Evolutionary conservation across 768 basidiomycete species (phyloP).

Genomic region (Crassisporium funariophilum): DNA sequence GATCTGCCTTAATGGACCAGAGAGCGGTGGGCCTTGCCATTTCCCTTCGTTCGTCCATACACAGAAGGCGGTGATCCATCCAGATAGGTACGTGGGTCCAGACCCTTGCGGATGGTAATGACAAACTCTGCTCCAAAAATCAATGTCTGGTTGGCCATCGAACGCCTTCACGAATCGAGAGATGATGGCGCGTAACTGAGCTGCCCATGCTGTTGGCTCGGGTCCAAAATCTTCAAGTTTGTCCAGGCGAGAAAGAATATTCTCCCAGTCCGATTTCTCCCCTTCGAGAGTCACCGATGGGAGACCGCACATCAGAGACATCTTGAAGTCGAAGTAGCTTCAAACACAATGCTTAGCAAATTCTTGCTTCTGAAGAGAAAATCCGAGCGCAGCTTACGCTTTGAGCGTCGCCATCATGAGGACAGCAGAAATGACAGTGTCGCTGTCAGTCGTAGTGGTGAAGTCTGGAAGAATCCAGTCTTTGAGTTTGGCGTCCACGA

Average conservation of each 20-base stretch:
- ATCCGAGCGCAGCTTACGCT: conserved; percentile 16
- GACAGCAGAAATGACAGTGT: conserved; percentile 38
- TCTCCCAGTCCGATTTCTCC: conserved; percentile 39
- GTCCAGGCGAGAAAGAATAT: conserved; percentile 37
- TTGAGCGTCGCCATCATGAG: conserved; percentile 46
- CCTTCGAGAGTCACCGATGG: conserved; percentile 49
- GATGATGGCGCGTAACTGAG: conserved; percentile 22
- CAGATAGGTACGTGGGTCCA: conserved; percentile 13
- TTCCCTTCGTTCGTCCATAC: conserved; percentile 12
- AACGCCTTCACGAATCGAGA: conserved; percentile 23
- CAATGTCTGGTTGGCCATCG: conserved; percentile 6
- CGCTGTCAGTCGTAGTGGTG: conserved; percentile 43
- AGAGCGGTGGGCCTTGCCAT: conserved; percentile 12
- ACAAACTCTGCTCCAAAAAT: conserved; percentile 17
- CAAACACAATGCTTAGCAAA: neutral
- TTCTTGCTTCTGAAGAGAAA: neutral
- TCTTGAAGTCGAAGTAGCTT: conserved; percentile 39
- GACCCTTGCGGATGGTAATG: conserved; percentile 5
- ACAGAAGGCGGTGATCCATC: conserved; percentile 21
- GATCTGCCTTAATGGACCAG: conserved; percentile 1
- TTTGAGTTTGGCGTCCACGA: conserved; percentile 31
- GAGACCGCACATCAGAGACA: conserved; percentile 38
- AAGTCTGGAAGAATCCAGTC: conserved; percentile 46
- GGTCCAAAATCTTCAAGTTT: conserved; percentile 26
- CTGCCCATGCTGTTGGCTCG: conserved; percentile 23